Base-by-base conservation (phyloP, 257 asterid species). In the Scutellaria galericulata region DNA sequence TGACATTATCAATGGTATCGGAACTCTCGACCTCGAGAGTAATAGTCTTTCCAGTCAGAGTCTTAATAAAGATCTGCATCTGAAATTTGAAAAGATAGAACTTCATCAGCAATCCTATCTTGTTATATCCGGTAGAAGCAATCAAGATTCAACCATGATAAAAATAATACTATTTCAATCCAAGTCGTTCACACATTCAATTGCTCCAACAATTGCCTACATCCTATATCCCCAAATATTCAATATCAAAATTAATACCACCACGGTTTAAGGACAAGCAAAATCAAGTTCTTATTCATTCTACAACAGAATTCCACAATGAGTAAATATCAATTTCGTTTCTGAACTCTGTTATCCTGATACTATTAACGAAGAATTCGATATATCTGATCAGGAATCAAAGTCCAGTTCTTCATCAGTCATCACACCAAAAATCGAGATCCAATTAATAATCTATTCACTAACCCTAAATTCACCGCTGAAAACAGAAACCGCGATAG, bases 61-160 rank as follows among this genome's bases (percentile, higher is more conserved):
- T 71, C 62, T 46, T 59, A 11, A 74, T 67, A 74, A 74, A 64
- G 37, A 75, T 75, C 75, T 75, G 79, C 79, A 75, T 75, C 79
- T 75, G 79, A 65, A 31, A 65, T 14, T 56, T 44, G 1, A 0
- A 31, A 55, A 45, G n/a, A 39, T 58, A 5, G 6, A 35, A 31
- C 6, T 6, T 20, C 4, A 56, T 56, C 62, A 56, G 41, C 27
- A 22, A 56, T 1, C 1, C 18, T 15, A 7, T 10, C 59, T 53
- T 24, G 1, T 11, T 22, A 24, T 10, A 24, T 22, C 7, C 1
- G 0, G 1, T 0, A 56, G 39, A 56, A 24, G 14, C 10, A 8
- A 55, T 55, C 61, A 22, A 20, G 61, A 9, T 15, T 15, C 11
- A 10, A 31, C 11, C 59, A 15, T 18, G 4, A 18, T 15, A 6